Percentiles rank a stretch among this genome's conserved stretches.
Evolutionary conservation across 768 basidiomycete species (phyloP).

Genomic region (Aureoboletus auriporus): DNA sequence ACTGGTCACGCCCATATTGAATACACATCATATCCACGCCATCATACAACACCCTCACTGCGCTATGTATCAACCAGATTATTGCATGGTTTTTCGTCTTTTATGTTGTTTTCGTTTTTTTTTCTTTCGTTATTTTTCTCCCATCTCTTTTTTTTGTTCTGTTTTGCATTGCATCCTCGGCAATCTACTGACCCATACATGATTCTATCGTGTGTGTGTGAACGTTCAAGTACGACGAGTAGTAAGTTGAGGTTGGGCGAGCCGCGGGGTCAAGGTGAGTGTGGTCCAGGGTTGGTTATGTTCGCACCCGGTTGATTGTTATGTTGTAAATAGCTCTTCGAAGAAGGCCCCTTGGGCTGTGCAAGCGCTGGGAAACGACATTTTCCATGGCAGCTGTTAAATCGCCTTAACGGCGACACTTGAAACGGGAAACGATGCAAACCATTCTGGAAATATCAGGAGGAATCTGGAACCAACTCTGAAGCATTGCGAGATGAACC

Average conservation of each 20-base stretch:
- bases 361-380: too few species aligned
- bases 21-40: slow-evolving; percentile 17
- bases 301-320: too few species aligned
- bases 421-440: too few species aligned
- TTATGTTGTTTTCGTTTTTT: not conserved
- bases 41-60: slow-evolving; percentile 14
- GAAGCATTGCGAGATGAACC: too few species aligned
- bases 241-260: not conserved
- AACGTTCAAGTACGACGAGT: not conserved
- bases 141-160: not conserved
- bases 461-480: too few species aligned
- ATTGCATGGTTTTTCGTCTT: slow-evolving; percentile 17
- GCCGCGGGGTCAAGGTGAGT: not conserved
- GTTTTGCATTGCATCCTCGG: slow-evolving; percentile 8
- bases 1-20: slow-evolving; percentile 5
- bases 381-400: too few species aligned
- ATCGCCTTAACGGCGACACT: too few species aligned
- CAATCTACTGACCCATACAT: slow-evolving; percentile 9
- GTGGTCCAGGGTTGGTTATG: too few species aligned
- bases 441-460: too few species aligned
- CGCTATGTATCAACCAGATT: slow-evolving; percentile 29
- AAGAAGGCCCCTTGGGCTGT: too few species aligned
- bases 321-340: too few species aligned
- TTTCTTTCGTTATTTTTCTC: not conserved
- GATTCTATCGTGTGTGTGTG: not conserved